A percentile compares a stretch with the other conserved stretches of the same genome.
These are phyloP conservation scores for Sugiyamaella smithiae DNA, from an alignment of 805 yeast species.

Conservation along the genomic window DNA sequence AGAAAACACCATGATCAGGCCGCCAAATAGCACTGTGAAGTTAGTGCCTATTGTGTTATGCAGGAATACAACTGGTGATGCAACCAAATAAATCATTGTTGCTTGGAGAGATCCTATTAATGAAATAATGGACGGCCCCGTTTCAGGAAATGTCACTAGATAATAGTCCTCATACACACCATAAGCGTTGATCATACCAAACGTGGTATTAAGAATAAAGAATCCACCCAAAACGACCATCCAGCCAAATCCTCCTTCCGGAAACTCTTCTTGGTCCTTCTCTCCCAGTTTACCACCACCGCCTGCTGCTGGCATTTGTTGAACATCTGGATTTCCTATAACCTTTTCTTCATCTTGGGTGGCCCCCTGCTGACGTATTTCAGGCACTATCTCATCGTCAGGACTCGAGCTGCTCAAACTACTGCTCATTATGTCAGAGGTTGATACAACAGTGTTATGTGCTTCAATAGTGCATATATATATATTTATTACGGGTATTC, in stretches of 20 bases:
- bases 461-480: no score
- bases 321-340: no score
- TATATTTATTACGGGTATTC: no score
- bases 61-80: slow-evolving; percentile 39
- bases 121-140: slow-evolving; percentile 46
- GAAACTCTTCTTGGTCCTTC: slow-evolving; percentile 31
- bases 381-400: no score
- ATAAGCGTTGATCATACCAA: slow-evolving; percentile 58
- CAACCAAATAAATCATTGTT: slow-evolving; percentile 40
- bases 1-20: slow-evolving; percentile 43
- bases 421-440: no score
- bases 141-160: slow-evolving; percentile 41
- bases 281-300: neutral
- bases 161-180: slow-evolving; percentile 59
- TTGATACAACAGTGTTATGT: no score
- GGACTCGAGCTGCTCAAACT: no score
- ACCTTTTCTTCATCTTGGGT: no score
- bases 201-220: slow-evolving; percentile 47
- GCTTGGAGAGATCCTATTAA: slow-evolving; percentile 55
- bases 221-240: slow-evolving; percentile 48
- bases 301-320: no score
- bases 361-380: no score
- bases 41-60: slow-evolving; percentile 44
- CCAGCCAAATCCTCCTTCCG: slow-evolving; percentile 54
- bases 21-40: slow-evolving; percentile 41